phyloP scores from a whole-genome alignment of 805 yeast genomes.

The Wickerhamomyces chaumierensis region DNA sequence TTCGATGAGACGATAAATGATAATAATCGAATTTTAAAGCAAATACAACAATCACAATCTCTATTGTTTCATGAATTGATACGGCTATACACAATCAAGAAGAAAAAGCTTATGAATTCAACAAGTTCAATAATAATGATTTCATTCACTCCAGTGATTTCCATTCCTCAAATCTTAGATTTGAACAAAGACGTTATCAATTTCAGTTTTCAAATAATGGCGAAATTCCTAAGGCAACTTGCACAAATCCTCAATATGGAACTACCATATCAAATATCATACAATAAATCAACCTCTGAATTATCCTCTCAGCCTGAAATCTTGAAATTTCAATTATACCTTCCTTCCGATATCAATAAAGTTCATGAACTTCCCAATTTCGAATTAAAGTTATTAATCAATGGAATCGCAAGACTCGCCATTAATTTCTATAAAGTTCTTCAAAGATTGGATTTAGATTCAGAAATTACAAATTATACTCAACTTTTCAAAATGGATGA shows the following conservation, averaged over 20 bases:
- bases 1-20: not conserved
- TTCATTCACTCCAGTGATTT: slow-evolving; percentile 14
- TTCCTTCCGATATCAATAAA: slow-evolving; percentile 2
- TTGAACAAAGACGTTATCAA: slow-evolving; percentile 11
- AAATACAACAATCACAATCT: slow-evolving; percentile 13
- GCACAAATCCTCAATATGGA: slow-evolving; percentile 8
- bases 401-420: slow-evolving; percentile 8
- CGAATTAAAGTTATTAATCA: slow-evolving; percentile 7
- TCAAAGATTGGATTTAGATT: slow-evolving; percentile 6
- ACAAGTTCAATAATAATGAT: slow-evolving; percentile 8
- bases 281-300: slow-evolving; percentile 1
- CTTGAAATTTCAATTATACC: slow-evolving; percentile 2
- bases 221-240: slow-evolving; percentile 10
- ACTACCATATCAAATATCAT: slow-evolving; percentile 9
- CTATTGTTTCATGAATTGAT: slow-evolving; percentile 16
- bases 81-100: slow-evolving; percentile 10
- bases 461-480: slow-evolving; percentile 1
- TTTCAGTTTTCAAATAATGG: slow-evolving; percentile 8
- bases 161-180: slow-evolving; percentile 8
- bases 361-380: slow-evolving; percentile 8
- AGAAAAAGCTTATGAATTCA: slow-evolving; percentile 8
- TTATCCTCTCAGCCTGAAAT: slow-evolving; percentile 3
- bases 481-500: slow-evolving; percentile 13
- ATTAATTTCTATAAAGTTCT: slow-evolving; percentile 8
- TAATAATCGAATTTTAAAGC: slow-evolving; percentile 10